These are phyloP conservation scores for Fagus crenata DNA, from an alignment of 306 rosid species.

Conservation along the genomic window DNA sequence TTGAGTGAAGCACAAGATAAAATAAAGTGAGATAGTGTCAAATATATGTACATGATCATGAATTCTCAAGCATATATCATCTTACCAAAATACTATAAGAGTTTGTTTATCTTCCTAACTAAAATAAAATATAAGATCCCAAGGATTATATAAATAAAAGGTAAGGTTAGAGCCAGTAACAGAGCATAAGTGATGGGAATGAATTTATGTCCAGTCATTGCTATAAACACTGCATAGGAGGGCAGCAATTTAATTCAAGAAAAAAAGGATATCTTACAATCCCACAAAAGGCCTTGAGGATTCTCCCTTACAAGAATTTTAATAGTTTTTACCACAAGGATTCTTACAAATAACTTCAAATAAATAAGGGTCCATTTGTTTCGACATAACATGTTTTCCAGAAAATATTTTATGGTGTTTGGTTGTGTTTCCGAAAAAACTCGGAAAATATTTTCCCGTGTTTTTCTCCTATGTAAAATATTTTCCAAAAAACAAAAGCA, in stretches of 20 bases:
- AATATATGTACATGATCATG: not conserved
- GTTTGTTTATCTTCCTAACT: not conserved
- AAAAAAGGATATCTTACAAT: not conserved
- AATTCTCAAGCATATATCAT: not conserved
- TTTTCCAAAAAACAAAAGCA: too few relatives aligned
- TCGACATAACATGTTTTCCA: too few relatives aligned
- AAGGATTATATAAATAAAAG: not conserved
- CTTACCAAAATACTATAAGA: not conserved
- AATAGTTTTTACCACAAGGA: too few relatives aligned
- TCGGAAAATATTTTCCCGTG: too few relatives aligned
- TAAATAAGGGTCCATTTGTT: too few relatives aligned
- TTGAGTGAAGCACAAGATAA: conserved; percentile 24
- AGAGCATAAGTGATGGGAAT: not conserved
- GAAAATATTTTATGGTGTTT: too few relatives aligned
- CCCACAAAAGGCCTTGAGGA: not conserved
- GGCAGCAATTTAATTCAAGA: not conserved
- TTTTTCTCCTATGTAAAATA: too few relatives aligned
- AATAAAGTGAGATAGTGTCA: conserved; percentile 33
- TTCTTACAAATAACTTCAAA: too few relatives aligned
- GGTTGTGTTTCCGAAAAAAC: too few relatives aligned
- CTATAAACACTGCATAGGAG: not conserved
- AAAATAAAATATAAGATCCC: not conserved
- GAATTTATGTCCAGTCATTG: not conserved
- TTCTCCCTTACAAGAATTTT: not conserved
- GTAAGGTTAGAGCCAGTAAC: not conserved